phyloP scores from a whole-genome alignment of 805 yeast genomes.

The Gaillardinia entomophila region DNA sequence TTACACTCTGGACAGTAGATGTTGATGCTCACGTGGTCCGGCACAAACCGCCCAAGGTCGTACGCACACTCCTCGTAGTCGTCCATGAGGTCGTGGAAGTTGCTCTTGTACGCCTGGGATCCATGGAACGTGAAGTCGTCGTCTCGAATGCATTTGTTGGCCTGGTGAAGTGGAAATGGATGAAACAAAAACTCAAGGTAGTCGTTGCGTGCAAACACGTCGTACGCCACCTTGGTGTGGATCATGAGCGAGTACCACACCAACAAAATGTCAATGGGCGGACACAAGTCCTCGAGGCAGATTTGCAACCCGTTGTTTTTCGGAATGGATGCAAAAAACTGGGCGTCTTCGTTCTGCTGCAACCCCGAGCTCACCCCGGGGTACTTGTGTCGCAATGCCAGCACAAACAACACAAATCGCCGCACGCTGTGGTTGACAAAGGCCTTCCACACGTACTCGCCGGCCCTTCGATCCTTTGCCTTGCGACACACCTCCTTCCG shows the following conservation, averaged over 20 bases:
- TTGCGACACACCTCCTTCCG: neutral
- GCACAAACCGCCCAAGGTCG: neutral
- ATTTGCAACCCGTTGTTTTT: conserved; percentile 1
- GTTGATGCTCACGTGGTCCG: neutral
- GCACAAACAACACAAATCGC: neutral
- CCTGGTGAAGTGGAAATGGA: neutral
- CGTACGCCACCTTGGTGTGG: neutral
- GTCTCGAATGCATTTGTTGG: neutral
- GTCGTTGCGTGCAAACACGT: neutral
- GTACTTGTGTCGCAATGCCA: neutral
- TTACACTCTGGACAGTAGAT: neutral
- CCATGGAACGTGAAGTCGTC: neutral
- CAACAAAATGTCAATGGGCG: conserved; percentile 8
- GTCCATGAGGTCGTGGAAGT: neutral
- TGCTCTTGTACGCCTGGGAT: neutral
- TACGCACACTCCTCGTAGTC: neutral
- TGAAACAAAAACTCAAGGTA: neutral
- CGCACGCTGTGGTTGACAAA: neutral
- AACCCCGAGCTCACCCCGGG: neutral
- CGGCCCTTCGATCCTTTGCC: neutral
- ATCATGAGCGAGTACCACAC: neutral
- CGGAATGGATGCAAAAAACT: conserved; percentile 1
- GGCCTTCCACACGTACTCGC: neutral
- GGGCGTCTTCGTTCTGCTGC: conserved; percentile 1
- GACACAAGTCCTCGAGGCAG: conserved; percentile 4